Evolutionary conservation across 2,329 filamentous ascomycete genomes (phyloP).

Genomic region (Epichloe typhina): DNA sequence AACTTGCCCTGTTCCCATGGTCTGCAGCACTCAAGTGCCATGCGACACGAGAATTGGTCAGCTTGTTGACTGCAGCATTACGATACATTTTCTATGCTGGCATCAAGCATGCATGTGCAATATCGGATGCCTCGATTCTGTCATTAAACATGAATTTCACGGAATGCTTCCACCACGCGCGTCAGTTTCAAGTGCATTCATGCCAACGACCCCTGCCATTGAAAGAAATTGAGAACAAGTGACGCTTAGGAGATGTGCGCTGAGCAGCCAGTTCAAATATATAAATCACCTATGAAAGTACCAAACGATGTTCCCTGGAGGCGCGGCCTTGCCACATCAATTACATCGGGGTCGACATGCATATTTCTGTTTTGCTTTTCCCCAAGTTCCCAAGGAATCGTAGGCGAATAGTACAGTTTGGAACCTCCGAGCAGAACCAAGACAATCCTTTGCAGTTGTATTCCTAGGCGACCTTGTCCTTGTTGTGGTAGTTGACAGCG

Average conservation of each 20-base stretch:
- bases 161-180: too few relatives aligned
- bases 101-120: too few relatives aligned
- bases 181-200: too few relatives aligned
- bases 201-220: too few relatives aligned
- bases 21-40: too few relatives aligned
- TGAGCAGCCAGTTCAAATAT: not conserved
- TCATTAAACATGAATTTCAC: too few relatives aligned
- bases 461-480: constrained; percentile 50
- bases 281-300: not conserved
- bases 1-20: too few relatives aligned
- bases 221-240: not conserved
- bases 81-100: too few relatives aligned
- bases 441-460: not conserved
- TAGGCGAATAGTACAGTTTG: not conserved
- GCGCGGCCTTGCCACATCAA: not conserved
- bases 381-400: not conserved
- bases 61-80: too few relatives aligned
- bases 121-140: too few relatives aligned
- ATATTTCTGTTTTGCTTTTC: not conserved
- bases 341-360: not conserved
- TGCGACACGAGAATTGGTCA: too few relatives aligned
- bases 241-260: not conserved
- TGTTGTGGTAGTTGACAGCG: constrained; percentile 93
- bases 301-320: not conserved
- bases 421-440: not conserved